phyloP scores from a whole-genome alignment of 495 filamentous ascomycete genomes.

The Elasticomyces elasticus region DNA sequence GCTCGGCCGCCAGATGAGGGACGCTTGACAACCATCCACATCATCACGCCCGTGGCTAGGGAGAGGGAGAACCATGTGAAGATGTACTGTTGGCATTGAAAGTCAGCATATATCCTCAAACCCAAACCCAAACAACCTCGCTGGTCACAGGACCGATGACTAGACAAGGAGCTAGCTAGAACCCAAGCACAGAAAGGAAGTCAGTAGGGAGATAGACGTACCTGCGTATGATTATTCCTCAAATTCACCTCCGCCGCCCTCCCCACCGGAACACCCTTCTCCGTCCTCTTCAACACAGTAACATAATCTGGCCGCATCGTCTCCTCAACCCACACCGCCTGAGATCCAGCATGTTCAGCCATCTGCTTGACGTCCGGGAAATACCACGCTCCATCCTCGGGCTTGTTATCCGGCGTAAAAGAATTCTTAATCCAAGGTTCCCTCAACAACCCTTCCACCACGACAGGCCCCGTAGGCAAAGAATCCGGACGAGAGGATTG shows the following conservation, averaged over 20 bases:
- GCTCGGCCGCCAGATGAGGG: background rate
- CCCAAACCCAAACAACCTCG: too few species aligned
- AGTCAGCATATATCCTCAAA: constrained; percentile 29
- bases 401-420: constrained; percentile 86
- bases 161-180: background rate
- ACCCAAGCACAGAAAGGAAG: background rate
- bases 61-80: constrained; percentile 95
- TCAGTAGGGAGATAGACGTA: too few species aligned
- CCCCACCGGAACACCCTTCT: constrained; percentile 86
- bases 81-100: constrained; percentile 63
- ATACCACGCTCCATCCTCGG: constrained; percentile 75
- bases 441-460: constrained; percentile 71
- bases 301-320: constrained; percentile 83
- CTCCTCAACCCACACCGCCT: constrained; percentile 90
- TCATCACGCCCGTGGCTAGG: constrained; percentile 81
- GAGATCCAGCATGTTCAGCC: constrained; percentile 73
- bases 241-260: constrained; percentile 83
- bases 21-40: constrained; percentile 61
- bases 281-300: constrained; percentile 55
- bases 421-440: constrained; percentile 94
- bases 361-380: constrained; percentile 92
- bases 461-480: constrained; percentile 56
- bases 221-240: constrained; percentile 67
- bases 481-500: constrained; percentile 52
- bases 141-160: too few species aligned